Evolutionary conservation across 1,139 yeast species (phyloP), one percentile per base, ranked within the genome.

Genomic region (Keqinozyma sinolaborantium): DNA sequence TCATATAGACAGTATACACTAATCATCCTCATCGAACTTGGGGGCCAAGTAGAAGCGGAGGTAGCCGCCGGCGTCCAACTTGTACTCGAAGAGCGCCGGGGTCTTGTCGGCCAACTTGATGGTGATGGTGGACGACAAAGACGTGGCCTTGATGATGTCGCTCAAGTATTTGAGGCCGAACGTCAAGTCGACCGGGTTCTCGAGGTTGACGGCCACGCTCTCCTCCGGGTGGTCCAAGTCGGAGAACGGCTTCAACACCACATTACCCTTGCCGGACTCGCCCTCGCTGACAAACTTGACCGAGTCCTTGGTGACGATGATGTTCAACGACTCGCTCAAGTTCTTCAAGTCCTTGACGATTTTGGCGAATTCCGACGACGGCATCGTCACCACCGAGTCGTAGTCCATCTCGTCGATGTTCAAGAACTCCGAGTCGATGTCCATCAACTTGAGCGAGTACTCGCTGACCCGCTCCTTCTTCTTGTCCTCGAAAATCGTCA

Each of bases 41-140:
- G 98, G 98, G 48, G 98, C 98, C 63, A 92, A 76, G 76, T 85
- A 92, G 76, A 85, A 92, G 60, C 96, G 83, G 59, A 92, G 72
- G 64, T 86, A 86, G 32, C 99, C 98, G 57, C 94, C 86, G 24
- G 65, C 73, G 44, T 90, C 85, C 58, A 92, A 73, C 62, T 83
- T 84, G 68, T 83, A 92, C 66, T 90, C 97, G 53, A 92, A 87
- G 57, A 88, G 72, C 27, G 97, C 95, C 20, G 99, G 99, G 14
- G 95, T 80, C 58, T 85, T 88, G 51, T 85, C 92, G 24, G 95
- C 86, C 57, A 92, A 74, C 61, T 86, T 84, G 46, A 92, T 74
- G 31, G 94, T 83, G 42, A 92, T 90, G 27, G 82, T 70, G 32
- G 75, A 66, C 1, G 96, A 73, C 49, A 92, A 73, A 25, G 87